Percentiles rank a stretch among this genome's conserved stretches.
phyloP scores from a whole-genome alignment of 305 asterid genomes.

The Fraxinus sp. region DNA sequence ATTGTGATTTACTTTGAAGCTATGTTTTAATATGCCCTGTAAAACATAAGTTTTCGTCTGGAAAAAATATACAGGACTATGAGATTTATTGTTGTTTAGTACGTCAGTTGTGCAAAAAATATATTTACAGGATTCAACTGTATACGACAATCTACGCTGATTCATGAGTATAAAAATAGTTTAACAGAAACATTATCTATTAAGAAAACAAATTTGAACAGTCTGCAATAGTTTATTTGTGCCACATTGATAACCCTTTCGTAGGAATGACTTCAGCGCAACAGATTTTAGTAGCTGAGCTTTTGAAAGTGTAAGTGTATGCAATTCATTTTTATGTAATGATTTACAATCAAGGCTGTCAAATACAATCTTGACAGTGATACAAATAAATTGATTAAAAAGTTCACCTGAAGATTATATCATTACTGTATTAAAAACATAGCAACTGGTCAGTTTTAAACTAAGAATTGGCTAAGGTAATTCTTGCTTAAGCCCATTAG shows the following conservation, averaged over 20 bases:
- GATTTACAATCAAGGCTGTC: neutral
- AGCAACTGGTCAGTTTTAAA: neutral
- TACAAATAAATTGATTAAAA: neutral
- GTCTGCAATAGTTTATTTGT: neutral
- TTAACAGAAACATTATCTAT: neutral
- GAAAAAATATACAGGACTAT: neutral
- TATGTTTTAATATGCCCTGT: neutral
- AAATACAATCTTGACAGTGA: neutral
- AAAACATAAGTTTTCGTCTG: neutral
- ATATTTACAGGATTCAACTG: neutral
- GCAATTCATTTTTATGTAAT: neutral
- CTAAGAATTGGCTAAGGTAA: neutral
- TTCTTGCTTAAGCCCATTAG: neutral
- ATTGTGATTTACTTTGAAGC: neutral
- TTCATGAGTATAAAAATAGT: neutral
- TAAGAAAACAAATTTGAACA: neutral
- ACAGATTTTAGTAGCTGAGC: neutral
- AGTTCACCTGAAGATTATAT: neutral
- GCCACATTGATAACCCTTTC: neutral
- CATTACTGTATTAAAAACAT: neutral
- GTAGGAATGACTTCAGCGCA: neutral
- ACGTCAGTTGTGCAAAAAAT: neutral
- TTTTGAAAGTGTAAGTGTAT: neutral
- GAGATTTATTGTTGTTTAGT: neutral
- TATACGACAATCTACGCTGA: neutral